Conservation (phyloP, 352 stramenopile species). For the Globisporangium abappressorium region DNA sequence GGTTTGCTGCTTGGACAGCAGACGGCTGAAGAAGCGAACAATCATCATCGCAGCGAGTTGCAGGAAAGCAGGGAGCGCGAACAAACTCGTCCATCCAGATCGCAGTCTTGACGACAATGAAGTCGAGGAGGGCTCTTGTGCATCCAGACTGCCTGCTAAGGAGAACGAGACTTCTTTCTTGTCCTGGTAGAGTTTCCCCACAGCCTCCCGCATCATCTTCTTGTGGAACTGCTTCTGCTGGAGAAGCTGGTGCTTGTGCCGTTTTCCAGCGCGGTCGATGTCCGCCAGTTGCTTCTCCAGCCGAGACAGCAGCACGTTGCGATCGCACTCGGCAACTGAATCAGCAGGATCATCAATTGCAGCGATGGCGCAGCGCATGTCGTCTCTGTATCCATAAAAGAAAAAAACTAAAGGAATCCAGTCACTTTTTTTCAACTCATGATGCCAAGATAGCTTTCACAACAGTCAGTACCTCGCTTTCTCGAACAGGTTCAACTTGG, state of each 20-base stretch:
- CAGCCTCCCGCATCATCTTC: constrained; percentile 76
- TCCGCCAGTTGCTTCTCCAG: constrained; percentile 48
- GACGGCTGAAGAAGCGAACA: background rate
- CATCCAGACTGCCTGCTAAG: background rate
- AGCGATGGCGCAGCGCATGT: constrained; percentile 36
- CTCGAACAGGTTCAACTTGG: constrained; percentile 46
- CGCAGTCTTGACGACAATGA: constrained; percentile 6
- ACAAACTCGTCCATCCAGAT: background rate
- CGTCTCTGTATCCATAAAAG: constrained; percentile 23
- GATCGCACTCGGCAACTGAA: background rate
- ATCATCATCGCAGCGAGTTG: constrained; percentile 2
- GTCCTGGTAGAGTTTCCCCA: constrained; percentile 70
- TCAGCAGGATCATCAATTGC: constrained; percentile 8
- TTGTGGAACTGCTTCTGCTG: constrained; percentile 57
- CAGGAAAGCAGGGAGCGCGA: background rate
- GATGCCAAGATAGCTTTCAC: background rate
- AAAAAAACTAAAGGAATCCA: background rate
- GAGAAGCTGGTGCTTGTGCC: constrained; percentile 33
- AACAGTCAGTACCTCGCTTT: constrained; percentile 43
- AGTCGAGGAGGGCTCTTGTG: background rate
- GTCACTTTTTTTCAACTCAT: background rate
- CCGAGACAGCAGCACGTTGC: constrained; percentile 17
- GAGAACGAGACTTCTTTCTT: constrained; percentile 35
- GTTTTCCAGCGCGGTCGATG: constrained; percentile 46
- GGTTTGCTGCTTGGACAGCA: constrained; percentile 3